Evolutionary conservation across 345 rosid species (phyloP), one percentile per base, ranked within the genome.

Genomic region (Gossypium longicalyx): DNA sequence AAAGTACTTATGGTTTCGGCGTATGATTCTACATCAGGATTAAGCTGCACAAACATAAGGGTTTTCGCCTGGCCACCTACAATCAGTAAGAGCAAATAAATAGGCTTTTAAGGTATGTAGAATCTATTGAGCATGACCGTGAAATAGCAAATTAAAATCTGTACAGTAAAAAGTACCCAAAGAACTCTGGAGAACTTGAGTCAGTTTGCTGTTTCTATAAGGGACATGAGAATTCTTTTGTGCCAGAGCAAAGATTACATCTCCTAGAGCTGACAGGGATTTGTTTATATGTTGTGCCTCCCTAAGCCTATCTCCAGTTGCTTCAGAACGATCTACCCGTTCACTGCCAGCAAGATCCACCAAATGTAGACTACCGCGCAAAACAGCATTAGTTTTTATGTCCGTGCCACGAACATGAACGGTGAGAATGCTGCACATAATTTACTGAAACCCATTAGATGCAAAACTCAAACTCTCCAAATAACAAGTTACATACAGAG

Each of bases 341-440:
- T 95, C 99, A 80, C 99, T 95, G 56, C 99, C 99, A 71, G 99
- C 99, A 61, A 95, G 98, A 83, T 95, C 99, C 25, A 95, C 93
- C 80, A 95, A 79, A 78, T 95, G 97, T 38, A 95, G 85, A 77
- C 86, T 90, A 78, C 98, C 99, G 60, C 89, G 97, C 76, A 95
- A 82, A 52, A 90, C 81, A 49, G 93, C 84, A 69, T 91, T 89
- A 59, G 87, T 85, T 82, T 89, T 84, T 83, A 86, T 73, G 41
- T 93, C 98, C 2, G 73, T 83, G 38, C 99, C 99, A 44, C 86
- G 89, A 45, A 95, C 97, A 84, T 95, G 99, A 76, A 95, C 93
- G 43, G 97, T 93, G 65, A 95, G 95, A 83, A 95, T 82, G 71
- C 99, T 95, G 93, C 86, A 87, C 12, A 78, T 20, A 23, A 67